Evolutionary conservation across 805 yeast genomes (phyloP), one percentile per base, ranked within the genome.

Genomic region (Kodamaea leandrae): DNA sequence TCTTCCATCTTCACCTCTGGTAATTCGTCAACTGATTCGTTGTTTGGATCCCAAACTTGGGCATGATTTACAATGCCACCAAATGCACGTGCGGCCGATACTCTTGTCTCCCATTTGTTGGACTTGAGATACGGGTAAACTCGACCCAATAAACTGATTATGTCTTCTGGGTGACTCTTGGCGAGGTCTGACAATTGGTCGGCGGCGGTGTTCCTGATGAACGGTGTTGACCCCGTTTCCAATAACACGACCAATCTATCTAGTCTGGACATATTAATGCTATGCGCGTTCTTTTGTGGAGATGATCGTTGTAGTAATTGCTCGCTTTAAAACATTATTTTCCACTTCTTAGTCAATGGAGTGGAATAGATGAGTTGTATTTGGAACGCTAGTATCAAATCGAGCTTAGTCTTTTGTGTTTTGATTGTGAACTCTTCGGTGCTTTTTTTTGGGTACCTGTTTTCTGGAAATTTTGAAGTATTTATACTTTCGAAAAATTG

Each of bases 111-210:
- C 99, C 99, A 93, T 63, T 83, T 88, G 43, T 72, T 75, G 18
- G 88, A 80, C 54, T 80, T 77, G 44, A 93, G 71, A 58, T 81
- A 93, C 0, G 99, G 98, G 53, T 89, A 87, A 1, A 93, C 96
- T 44, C 98, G 74, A 12, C 96, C 87, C 24, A 93, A 66, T 30
- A 93, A 66, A 43, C 83, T 83, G 39, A 88, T 72, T 15, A 86
- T 78, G 54, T 93, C 98, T 55, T 91, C 98, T 0, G 98, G 96
- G 55, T 93, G 98, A 32, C 85, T 84, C 60, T 85, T 85, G 19
- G 96, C 97, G 27, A 95, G 73, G 51, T 91, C 98, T 4, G 96
- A 87, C 50, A 93, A 72, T 64, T 93, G 99, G 55, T 91, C 96
- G 2, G 98, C 98, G 1, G 99, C 99, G 7, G 96, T 87, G 56